Evolutionary conservation across 2,329 filamentous ascomycete genomes (phyloP), one percentile per base, ranked within the genome.

Genomic region (Clarireedia hainanense): DNA sequence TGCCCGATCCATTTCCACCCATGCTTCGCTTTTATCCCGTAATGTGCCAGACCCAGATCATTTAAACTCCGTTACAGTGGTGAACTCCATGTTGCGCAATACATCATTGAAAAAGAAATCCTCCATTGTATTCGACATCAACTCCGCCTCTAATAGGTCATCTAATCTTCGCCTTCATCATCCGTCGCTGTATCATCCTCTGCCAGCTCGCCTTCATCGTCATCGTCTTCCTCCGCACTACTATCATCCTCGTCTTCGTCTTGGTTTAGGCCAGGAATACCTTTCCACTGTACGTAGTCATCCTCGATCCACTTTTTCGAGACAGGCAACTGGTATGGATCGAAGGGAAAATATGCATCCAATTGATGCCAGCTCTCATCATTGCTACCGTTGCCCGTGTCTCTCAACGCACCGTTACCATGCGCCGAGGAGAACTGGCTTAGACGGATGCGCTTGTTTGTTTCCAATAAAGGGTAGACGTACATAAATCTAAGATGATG

Each of bases 331-430:
- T 92, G 87, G 70, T 97, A 99, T 2, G 95, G 95, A 68, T 99
- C 94, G 67, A 99, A 99, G 0, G 94, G 94, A 67, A 97, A 99
- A 70, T 95, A 96, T 0, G 91, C 88, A 64, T 97, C 91, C 1
- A 99, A 79, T 70, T 96, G 86, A 66, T 92, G 85, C 66, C 84
- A 86, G 60, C 85, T 84, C 63, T 96, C 89, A 57, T 88, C 87
- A 53, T 84, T 80, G 14, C 73, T 69, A 50, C 73, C 57, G 70
- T 75, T 58, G 65, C 75, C 54, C 5, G 63, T 58, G 78, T 70
- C 63, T 82, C 81, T 58, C 77, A 77, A 36, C 81, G 73, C 64
- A 23, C 65, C 65, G 54, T 60, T 61, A 3, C 58, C 78, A 17
- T 79, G 76, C 61, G 81, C 80, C 37, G 77, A 79, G 2, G 84